These are phyloP conservation scores for Conoideocrella luteorostrata DNA, from an alignment of 2,329 filamentous ascomycete species.

Conservation along the genomic window DNA sequence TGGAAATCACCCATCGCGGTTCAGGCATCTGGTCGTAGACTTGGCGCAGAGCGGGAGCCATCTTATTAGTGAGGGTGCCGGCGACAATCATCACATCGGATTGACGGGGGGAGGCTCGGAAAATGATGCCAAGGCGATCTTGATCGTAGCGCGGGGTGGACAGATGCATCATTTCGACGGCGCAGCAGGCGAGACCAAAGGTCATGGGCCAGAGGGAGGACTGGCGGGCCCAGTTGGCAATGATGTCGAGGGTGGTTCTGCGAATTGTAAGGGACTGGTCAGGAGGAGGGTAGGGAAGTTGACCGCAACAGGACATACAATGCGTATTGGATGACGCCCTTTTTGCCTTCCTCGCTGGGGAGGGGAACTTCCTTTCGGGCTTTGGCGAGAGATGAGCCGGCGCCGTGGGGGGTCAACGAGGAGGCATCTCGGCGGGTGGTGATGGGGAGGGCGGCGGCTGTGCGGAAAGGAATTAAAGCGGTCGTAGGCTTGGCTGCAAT, in stretches of 20 bases:
- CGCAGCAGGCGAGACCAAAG: conserved; percentile 83
- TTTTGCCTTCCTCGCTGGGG: conserved; percentile 71
- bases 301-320: conserved; percentile 55
- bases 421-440: conserved; percentile 59
- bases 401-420: conserved; percentile 46
- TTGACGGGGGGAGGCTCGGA: conserved; percentile 80
- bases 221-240: conserved; percentile 80
- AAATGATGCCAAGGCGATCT: conserved; percentile 83
- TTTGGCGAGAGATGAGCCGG: conserved; percentile 46
- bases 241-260: conserved; percentile 70
- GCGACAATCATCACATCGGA: conserved; percentile 93
- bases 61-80: conserved; percentile 91
- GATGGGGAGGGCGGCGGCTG: conserved; percentile 58
- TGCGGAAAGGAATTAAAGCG: conserved; percentile 57
- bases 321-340: conserved; percentile 77
- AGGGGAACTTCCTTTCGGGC: conserved; percentile 66
- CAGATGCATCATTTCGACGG: conserved; percentile 88
- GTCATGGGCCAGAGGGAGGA: conserved; percentile 84
- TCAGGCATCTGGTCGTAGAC: conserved; percentile 97
- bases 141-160: conserved; percentile 86
- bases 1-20: conserved; percentile 76
- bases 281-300: neutral
- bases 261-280: too few species aligned
- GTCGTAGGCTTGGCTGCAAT: conserved; percentile 57
- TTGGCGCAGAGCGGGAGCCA: conserved; percentile 83